phyloP scores from a whole-genome alignment of 805 yeast genomes.

The Candida maris region DNA sequence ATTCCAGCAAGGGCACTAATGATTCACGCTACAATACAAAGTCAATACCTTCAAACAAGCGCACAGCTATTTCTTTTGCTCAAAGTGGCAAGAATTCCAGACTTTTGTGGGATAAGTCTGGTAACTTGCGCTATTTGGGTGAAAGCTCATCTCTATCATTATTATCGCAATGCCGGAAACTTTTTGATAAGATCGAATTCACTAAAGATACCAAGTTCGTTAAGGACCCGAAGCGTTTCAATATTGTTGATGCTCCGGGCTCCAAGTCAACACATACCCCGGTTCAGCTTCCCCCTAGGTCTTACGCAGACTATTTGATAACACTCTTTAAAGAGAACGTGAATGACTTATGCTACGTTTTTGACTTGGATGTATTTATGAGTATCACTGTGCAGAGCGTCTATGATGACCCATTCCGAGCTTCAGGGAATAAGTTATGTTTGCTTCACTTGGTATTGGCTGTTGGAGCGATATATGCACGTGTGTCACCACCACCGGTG shows the following conservation, averaged over 20 bases:
- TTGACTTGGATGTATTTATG: constrained; percentile 35
- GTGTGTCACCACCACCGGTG: constrained; percentile 6
- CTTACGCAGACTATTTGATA: constrained; percentile 30
- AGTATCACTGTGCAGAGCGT: constrained; percentile 27
- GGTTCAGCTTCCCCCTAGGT: constrained; percentile 29
- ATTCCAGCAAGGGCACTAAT: too few species aligned
- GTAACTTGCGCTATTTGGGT: constrained; percentile 37
- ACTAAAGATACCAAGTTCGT: constrained; percentile 31
- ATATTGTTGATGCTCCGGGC: constrained; percentile 36
- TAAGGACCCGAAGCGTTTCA: constrained; percentile 35
- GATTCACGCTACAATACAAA: too few species aligned
- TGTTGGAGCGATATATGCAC: constrained; percentile 38
- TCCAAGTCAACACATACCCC: constrained; percentile 20
- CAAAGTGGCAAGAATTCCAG: constrained; percentile 27
- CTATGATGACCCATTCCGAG: constrained; percentile 30
- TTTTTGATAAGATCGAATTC: constrained; percentile 28
- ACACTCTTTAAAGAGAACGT: constrained; percentile 36
- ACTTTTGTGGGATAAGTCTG: constrained; percentile 34
- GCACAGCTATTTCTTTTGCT: constrained; percentile 5
- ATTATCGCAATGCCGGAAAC: constrained; percentile 37
- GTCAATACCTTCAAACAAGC: constrained; percentile 1
- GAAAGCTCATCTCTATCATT: constrained; percentile 41
- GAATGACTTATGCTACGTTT: constrained; percentile 38
- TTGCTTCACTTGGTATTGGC: constrained; percentile 39
- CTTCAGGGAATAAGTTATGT: constrained; percentile 29